Percentiles rank a stretch among this genome's conserved stretches.
phyloP scores from a whole-genome alignment of 805 yeast species.

The Wickerhamomyces chambardii region DNA sequence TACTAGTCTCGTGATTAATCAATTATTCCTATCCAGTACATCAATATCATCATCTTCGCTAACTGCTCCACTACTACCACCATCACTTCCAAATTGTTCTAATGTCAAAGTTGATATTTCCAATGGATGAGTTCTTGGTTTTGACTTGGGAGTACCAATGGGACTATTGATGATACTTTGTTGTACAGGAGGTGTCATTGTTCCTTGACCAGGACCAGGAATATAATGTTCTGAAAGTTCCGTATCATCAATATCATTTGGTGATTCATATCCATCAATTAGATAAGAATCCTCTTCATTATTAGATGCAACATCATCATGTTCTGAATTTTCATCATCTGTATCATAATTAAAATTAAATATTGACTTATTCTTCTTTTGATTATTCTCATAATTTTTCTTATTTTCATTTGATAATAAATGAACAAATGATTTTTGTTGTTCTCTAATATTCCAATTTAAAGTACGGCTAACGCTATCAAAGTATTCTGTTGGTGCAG shows the following conservation, averaged over 20 bases:
- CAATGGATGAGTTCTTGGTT: background rate
- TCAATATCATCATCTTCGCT: too few species aligned
- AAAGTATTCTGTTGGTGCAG: slow-evolving; percentile 67
- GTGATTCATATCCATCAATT: slow-evolving; percentile 13
- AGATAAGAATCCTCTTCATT: slow-evolving; percentile 10
- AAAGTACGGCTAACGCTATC: slow-evolving; percentile 79
- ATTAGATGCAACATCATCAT: slow-evolving; percentile 8
- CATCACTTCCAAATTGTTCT: too few species aligned
- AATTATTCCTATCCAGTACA: too few species aligned
- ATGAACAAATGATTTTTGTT: slow-evolving; percentile 73
- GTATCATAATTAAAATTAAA: slow-evolving; percentile 10
- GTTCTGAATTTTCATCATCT: slow-evolving; percentile 12
- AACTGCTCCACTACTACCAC: too few species aligned
- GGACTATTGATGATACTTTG: slow-evolving; percentile 9
- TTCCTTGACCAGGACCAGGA: slow-evolving; percentile 17
- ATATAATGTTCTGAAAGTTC: slow-evolving; percentile 15
- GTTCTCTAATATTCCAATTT: slow-evolving; percentile 90
- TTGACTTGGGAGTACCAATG: slow-evolving; percentile 5
- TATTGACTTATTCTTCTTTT: slow-evolving; percentile 12
- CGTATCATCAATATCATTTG: slow-evolving; percentile 18
- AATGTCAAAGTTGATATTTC: slow-evolving; percentile 2
- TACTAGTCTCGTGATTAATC: too few species aligned
- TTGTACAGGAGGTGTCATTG: slow-evolving; percentile 13
- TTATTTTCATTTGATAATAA: slow-evolving; percentile 48
- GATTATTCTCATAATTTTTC: slow-evolving; percentile 27